Conservation (phyloP, 148 eudicot genomes). For the Amaranthus cruentus region DNA sequence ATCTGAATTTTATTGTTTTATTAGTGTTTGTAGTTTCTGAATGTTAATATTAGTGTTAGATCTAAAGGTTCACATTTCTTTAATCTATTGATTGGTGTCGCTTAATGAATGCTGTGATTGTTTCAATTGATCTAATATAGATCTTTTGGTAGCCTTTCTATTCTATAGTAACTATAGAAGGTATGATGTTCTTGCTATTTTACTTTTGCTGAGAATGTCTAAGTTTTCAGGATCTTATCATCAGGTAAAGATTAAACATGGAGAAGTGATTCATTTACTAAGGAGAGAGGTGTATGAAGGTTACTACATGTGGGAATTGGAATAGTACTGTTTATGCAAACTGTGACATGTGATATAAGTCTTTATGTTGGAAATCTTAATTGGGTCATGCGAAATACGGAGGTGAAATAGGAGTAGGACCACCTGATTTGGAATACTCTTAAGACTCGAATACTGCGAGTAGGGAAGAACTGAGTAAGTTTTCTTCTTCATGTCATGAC, state of each 20-base stretch:
- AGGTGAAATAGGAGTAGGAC: neutral
- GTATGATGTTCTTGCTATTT: neutral
- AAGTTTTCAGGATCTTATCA: neutral
- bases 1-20: neutral
- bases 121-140: slow-evolving; percentile 1
- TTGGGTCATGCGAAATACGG: neutral
- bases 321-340: neutral
- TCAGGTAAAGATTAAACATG: neutral
- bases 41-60: neutral
- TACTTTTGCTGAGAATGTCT: neutral
- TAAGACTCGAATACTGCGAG: neutral
- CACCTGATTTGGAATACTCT: neutral
- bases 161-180: neutral
- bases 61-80: neutral
- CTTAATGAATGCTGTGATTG: neutral
- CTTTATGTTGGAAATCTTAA: neutral
- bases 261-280: no score
- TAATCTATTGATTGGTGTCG: neutral
- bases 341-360: no score
- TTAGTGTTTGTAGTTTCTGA: neutral
- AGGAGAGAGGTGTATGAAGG: neutral
- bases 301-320: neutral
- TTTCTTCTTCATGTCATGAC: neutral
- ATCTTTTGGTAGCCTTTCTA: slow-evolving; percentile 5
- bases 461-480: neutral